Percentiles rank a stretch among this genome's conserved stretches.
phyloP scores from a whole-genome alignment of 805 yeast species.

The Debaryomyces castellii region DNA sequence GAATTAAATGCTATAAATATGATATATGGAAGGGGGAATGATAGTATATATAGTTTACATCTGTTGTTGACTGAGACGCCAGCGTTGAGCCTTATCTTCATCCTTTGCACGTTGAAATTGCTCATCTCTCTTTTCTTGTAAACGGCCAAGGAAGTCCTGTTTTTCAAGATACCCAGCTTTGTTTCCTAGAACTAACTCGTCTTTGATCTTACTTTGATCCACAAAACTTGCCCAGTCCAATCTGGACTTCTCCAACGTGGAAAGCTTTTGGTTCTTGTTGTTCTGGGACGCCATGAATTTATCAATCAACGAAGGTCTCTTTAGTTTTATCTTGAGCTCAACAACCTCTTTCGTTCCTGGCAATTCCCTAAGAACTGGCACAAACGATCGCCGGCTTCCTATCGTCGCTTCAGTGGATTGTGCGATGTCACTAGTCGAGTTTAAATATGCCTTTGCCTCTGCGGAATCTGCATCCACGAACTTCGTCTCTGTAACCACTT shows the following conservation, averaged over 20 bases:
- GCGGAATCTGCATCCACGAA: constrained; percentile 75
- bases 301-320: constrained; percentile 73
- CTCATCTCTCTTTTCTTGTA: constrained; percentile 58
- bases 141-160: constrained; percentile 83
- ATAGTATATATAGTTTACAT: not conserved
- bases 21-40: not conserved
- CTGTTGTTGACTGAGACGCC: constrained; percentile 8
- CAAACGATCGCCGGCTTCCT: constrained; percentile 22
- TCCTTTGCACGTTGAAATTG: constrained; percentile 46
- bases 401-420: constrained; percentile 8
- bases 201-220: constrained; percentile 79
- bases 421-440: constrained; percentile 45
- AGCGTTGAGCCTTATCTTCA: constrained; percentile 23
- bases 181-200: constrained; percentile 76
- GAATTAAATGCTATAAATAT: no score
- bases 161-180: constrained; percentile 89
- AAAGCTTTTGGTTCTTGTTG: constrained; percentile 68
- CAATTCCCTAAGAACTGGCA: constrained; percentile 33
- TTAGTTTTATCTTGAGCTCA: constrained; percentile 55
- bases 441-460: constrained; percentile 80
- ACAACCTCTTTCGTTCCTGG: constrained; percentile 30
- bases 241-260: constrained; percentile 89
- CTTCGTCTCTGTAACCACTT: constrained; percentile 72
- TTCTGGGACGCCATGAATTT: constrained; percentile 66
- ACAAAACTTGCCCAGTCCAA: constrained; percentile 95